These are phyloP conservation scores for Zopfochytrium polystomum DNA, from an alignment of 371 early-diverging fungal species.

Conservation along the genomic window DNA sequence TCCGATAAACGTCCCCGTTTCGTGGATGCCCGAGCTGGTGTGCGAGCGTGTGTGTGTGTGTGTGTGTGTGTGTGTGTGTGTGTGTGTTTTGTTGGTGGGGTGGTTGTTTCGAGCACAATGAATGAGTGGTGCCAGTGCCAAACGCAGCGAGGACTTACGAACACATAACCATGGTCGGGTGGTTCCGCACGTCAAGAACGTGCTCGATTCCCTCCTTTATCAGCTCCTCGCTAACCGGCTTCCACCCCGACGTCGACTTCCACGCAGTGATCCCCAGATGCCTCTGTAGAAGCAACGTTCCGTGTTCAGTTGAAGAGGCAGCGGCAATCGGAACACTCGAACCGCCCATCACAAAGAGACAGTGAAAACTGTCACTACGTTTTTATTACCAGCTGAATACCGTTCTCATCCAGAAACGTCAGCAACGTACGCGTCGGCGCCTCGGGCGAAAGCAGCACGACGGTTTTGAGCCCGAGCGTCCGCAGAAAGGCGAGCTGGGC, in stretches of 20 bases:
- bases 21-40: slow-evolving; percentile 66
- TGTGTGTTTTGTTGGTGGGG: no score
- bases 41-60: not conserved
- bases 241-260: slow-evolving; percentile 68
- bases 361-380: no score
- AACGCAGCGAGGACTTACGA: no score
- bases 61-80: no score
- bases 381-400: slow-evolving; percentile 64
- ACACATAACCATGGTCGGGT: slow-evolving; percentile 89
- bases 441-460: slow-evolving; percentile 84
- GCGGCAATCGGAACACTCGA: slow-evolving; percentile 10
- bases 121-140: no score
- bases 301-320: not conserved
- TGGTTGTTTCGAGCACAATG: no score
- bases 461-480: slow-evolving; percentile 71
- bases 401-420: slow-evolving; percentile 77
- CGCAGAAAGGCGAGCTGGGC: slow-evolving; percentile 71
- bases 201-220: slow-evolving; percentile 84
- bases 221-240: slow-evolving; percentile 89
- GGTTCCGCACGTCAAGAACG: slow-evolving; percentile 67
- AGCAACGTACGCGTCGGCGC: slow-evolving; percentile 69
- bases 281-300: slow-evolving; percentile 35
- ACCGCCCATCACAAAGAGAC: no score
- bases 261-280: slow-evolving; percentile 68
- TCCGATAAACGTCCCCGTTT: slow-evolving; percentile 80